These are phyloP conservation scores for Beauveria bassiana DNA, from an alignment of 2,329 filamentous ascomycete genomes.

Conservation along the genomic window DNA sequence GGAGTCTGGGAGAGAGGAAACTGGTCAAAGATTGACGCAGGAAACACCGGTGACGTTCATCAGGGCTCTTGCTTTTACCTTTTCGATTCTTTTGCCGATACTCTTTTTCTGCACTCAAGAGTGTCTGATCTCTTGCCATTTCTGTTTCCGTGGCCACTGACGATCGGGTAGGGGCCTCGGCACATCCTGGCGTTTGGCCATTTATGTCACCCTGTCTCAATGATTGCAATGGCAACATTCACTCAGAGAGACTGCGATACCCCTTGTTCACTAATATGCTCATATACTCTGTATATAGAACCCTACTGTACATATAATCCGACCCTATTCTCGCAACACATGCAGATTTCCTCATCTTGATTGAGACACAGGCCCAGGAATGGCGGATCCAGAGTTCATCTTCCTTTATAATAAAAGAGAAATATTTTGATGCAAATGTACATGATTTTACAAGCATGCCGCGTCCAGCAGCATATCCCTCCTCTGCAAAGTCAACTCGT, in stretches of 20 bases:
- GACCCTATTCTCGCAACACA: neutral
- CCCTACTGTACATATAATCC: neutral
- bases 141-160: neutral
- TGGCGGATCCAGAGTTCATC: too few relatives aligned
- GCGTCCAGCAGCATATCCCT: neutral
- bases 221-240: neutral
- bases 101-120: neutral
- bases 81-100: neutral
- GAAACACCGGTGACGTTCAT: neutral
- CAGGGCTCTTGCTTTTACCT: neutral
- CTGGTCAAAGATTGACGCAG: neutral
- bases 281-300: neutral
- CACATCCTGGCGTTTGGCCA: neutral
- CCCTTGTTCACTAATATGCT: neutral
- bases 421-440: neutral
- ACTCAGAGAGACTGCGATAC: neutral
- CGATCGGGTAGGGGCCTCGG: neutral
- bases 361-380: too few relatives aligned
- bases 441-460: slow-evolving; percentile 5
- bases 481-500: neutral
- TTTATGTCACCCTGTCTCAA: neutral
- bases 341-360: neutral
- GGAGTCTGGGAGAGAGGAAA: neutral
- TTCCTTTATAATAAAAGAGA: neutral
- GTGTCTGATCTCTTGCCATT: neutral